Percentiles rank a stretch among this genome's conserved stretches.
These are phyloP conservation scores for Lumnitzera racemosa DNA, from an alignment of 345 rosid genomes.

Conservation along the genomic window DNA sequence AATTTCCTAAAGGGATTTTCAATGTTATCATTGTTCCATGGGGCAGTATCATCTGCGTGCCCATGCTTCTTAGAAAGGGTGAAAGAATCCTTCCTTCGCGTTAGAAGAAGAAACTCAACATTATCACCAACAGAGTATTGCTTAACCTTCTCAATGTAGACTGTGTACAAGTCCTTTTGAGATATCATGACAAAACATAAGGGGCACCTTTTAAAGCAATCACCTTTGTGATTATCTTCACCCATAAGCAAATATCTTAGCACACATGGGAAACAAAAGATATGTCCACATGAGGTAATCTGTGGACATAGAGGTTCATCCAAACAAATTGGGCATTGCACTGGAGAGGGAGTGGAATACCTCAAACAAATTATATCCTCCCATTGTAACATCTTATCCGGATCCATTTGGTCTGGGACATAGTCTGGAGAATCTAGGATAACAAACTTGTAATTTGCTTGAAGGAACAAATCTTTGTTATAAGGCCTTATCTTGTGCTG, in stretches of 20 bases:
- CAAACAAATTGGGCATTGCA: conserved; percentile 95
- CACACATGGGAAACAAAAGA: conserved; percentile 92
- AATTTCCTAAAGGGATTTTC: conserved; percentile 69
- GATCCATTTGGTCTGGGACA: conserved; percentile 66
- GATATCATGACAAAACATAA: conserved; percentile 88
- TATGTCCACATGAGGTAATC: conserved; percentile 94
- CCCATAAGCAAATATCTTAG: conserved; percentile 72
- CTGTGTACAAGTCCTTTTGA: conserved; percentile 67
- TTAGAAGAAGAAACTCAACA: conserved; percentile 72
- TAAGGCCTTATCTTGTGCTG: conserved; percentile 64
- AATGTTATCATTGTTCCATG: conserved; percentile 16
- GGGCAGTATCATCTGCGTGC: conserved; percentile 9
- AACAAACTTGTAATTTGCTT: conserved; percentile 95
- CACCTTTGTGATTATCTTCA: conserved; percentile 53
- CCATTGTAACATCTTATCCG: conserved; percentile 86
- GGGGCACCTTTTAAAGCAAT: conserved; percentile 77
- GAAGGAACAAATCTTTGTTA: conserved; percentile 84
- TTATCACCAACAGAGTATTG: conserved; percentile 56
- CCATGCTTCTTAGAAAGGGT: conserved; percentile 39
- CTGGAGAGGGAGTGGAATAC: conserved; percentile 68
- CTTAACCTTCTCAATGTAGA: conserved; percentile 65
- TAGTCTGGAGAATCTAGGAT: conserved; percentile 67
- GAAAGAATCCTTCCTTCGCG: conserved; percentile 65
- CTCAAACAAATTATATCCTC: conserved; percentile 84
- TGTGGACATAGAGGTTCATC: conserved; percentile 90